Evolutionary conservation across 306 rosid genomes (phyloP).

Genomic region (Quercus cerris): DNA sequence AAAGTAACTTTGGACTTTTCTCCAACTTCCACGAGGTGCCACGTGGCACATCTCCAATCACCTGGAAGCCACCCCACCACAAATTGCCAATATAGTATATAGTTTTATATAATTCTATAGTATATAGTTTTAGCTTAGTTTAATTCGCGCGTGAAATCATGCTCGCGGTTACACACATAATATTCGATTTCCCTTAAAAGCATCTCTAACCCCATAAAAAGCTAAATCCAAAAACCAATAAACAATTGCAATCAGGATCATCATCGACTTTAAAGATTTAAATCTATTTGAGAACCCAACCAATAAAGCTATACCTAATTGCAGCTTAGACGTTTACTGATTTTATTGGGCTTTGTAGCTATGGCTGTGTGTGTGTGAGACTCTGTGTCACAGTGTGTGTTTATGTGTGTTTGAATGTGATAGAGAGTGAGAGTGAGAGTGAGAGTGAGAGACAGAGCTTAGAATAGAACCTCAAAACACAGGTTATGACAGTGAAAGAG

Average conservation of each 20-base stretch:
- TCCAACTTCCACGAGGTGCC: constrained; percentile 40
- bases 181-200: constrained; percentile 65
- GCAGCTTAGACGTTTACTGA: neutral
- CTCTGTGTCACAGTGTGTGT: no score
- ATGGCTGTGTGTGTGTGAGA: neutral
- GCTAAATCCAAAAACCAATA: constrained; percentile 37
- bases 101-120: no score
- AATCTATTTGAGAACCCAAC: constrained; percentile 43
- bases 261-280: constrained; percentile 36
- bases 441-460: neutral
- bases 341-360: neutral
- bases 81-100: no score
- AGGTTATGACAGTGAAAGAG: neutral
- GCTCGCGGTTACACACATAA: constrained; percentile 19
- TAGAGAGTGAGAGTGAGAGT: neutral
- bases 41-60: constrained; percentile 29
- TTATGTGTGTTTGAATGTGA: neutral
- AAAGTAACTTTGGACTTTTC: constrained; percentile 51
- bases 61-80: constrained; percentile 14
- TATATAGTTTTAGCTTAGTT: neutral
- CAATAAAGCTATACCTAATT: constrained; percentile 3
- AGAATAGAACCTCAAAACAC: neutral
- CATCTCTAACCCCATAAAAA: constrained; percentile 41
- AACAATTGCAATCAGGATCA: constrained; percentile 27
- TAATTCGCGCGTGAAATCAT: constrained; percentile 36